Evolutionary conservation across 352 stramenopile species (phyloP).

Genomic region (Phytophthora quininea): DNA sequence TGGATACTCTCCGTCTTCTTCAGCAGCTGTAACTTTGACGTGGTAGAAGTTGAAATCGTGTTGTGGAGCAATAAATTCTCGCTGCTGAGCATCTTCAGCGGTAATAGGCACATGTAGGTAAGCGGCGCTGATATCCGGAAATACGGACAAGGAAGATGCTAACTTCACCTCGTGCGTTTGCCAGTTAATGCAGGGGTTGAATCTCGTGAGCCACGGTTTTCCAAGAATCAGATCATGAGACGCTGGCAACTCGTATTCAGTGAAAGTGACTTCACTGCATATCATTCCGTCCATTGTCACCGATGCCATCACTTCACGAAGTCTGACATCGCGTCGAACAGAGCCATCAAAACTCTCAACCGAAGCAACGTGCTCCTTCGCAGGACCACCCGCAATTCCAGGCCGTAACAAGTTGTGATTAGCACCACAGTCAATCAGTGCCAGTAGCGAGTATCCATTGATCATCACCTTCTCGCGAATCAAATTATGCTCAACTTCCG

Average conservation of each 20-base stretch:
- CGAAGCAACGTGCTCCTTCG: not conserved
- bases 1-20: not conserved
- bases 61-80: not conserved
- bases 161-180: constrained; percentile 13
- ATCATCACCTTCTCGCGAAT: not conserved
- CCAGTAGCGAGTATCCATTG: not conserved
- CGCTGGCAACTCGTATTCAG: constrained; percentile 6
- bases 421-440: not conserved
- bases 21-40: not conserved
- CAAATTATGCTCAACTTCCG: not conserved
- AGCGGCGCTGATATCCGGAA: not conserved
- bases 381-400: not conserved
- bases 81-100: not conserved
- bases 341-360: not conserved
- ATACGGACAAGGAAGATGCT: not conserved
- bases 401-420: not conserved
- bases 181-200: constrained; percentile 13
- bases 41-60: not conserved
- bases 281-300: constrained; percentile 3
- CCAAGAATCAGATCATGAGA: constrained; percentile 21
- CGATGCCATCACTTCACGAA: constrained; percentile 1
- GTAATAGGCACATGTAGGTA: not conserved
- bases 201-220: constrained; percentile 16
- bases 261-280: not conserved
- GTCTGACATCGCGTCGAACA: not conserved